phyloP scores from a whole-genome alignment of 768 basidiomycete genomes.

The Hericium erinaceus region DNA sequence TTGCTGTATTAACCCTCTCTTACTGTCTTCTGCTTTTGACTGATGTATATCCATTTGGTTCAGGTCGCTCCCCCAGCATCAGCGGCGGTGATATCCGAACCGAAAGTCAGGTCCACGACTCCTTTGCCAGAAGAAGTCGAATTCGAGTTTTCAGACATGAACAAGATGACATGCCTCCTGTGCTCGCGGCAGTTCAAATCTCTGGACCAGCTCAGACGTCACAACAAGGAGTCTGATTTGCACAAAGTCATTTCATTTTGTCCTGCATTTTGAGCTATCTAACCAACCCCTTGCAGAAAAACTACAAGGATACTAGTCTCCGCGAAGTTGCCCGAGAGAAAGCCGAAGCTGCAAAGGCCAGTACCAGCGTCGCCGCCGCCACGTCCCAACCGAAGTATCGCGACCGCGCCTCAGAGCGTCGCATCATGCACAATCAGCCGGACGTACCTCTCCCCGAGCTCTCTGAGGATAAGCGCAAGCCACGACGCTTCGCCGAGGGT shows the following conservation, averaged over 20 bases:
- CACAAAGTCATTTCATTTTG: conserved; percentile 66
- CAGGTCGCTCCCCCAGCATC: conserved; percentile 2
- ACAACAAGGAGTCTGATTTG: conserved; percentile 88
- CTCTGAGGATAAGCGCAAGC: conserved; percentile 31
- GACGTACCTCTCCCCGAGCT: conserved; percentile 65
- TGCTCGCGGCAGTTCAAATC: conserved; percentile 92
- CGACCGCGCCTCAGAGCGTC: conserved; percentile 88
- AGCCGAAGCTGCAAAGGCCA: conserved; percentile 34
- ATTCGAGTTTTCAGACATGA: conserved; percentile 77
- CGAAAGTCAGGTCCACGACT: too few species aligned
- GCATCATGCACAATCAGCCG: conserved; percentile 87
- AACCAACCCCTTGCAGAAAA: conserved; percentile 50
- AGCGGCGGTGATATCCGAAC: neutral
- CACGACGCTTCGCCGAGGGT: conserved; percentile 44
- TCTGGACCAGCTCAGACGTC: conserved; percentile 75
- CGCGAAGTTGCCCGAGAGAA: conserved; percentile 72
- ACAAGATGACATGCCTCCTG: conserved; percentile 72
- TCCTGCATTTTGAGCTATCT: neutral
- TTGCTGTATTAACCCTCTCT: neutral
- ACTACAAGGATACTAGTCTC: conserved; percentile 63
- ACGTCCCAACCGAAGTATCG: conserved; percentile 64
- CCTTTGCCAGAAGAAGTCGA: conserved; percentile 35
- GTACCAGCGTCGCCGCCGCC: conserved; percentile 25
- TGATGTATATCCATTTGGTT: neutral
- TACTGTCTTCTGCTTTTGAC: too few species aligned